A percentile compares a stretch with the other conserved stretches of the same genome.
Conservation (phyloP, 2,329 filamentous ascomycete species). For the Cadophora luteo-olivacea region DNA sequence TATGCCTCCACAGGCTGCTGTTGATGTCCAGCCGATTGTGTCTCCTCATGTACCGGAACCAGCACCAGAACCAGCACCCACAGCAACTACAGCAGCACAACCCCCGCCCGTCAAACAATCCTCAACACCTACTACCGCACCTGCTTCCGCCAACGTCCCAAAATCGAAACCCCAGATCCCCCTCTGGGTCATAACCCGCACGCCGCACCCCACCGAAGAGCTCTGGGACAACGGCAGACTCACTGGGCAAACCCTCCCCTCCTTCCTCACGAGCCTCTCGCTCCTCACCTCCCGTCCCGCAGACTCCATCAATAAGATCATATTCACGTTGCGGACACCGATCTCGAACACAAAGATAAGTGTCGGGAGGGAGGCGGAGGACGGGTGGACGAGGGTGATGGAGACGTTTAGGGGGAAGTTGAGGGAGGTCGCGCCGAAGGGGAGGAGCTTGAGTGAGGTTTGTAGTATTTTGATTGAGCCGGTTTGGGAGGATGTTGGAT, state of each 20-base stretch:
- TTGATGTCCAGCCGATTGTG: background rate
- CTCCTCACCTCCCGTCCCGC: slow-evolving; percentile 17
- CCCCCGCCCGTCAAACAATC: background rate
- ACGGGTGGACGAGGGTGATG: slow-evolving; percentile 25
- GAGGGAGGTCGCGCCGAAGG: slow-evolving; percentile 19
- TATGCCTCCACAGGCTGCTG: background rate
- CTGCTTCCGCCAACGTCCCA: background rate
- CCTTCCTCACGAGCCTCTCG: slow-evolving; percentile 26
- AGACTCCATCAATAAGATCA: slow-evolving; percentile 29
- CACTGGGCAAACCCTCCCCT: slow-evolving; percentile 20
- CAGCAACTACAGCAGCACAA: background rate
- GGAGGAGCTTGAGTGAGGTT: slow-evolving; percentile 12
- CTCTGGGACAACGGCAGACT: slow-evolving; percentile 19
- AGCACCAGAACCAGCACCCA: background rate
- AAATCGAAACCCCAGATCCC: background rate
- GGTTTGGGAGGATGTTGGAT: slow-evolving; percentile 25
- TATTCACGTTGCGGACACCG: slow-evolving; percentile 27
- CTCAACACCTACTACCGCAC: background rate
- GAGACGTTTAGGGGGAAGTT: slow-evolving; percentile 28
- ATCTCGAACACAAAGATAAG: slow-evolving; percentile 23
- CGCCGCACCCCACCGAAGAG: background rate
- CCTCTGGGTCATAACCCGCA: slow-evolving; percentile 3
- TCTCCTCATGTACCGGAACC: background rate
- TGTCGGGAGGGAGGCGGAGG: slow-evolving; percentile 25
- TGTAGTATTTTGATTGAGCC: slow-evolving; percentile 33